These are phyloP conservation scores for Dothidotthia symphoricarpi DNA, from an alignment of 2,329 filamentous ascomycete genomes.

Conservation along the genomic window DNA sequence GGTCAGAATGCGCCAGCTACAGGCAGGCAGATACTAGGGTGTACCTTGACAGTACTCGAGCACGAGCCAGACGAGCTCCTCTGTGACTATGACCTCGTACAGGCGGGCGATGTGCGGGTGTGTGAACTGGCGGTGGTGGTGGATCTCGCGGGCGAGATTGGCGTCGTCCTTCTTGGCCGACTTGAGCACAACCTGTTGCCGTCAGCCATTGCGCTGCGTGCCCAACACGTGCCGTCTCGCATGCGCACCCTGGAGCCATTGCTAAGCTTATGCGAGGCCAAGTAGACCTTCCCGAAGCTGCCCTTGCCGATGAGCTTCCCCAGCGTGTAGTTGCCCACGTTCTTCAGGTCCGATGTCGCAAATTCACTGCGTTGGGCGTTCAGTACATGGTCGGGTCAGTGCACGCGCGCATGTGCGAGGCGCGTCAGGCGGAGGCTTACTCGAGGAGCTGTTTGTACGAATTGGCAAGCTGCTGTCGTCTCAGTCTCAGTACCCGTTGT, in stretches of 20 bases:
- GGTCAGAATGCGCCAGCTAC: too few species aligned
- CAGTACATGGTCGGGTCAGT: slow-evolving; percentile 12
- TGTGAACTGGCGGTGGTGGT: slow-evolving; percentile 96
- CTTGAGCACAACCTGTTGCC: slow-evolving; percentile 84
- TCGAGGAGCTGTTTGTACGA: slow-evolving; percentile 96
- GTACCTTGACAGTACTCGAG: slow-evolving; percentile 92
- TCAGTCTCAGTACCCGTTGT: slow-evolving; percentile 4
- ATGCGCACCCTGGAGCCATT: slow-evolving; percentile 86
- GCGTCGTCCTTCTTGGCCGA: slow-evolving; percentile 94
- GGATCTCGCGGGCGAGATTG: slow-evolving; percentile 95
- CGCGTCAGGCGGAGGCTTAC: slow-evolving; percentile 54
- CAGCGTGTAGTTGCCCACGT: slow-evolving; percentile 91
- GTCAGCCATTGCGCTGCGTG: slow-evolving; percentile 11
- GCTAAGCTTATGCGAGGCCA: slow-evolving; percentile 93
- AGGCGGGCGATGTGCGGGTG: slow-evolving; percentile 95
- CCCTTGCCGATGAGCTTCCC: slow-evolving; percentile 94
- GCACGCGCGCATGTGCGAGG: slow-evolving; percentile 1
- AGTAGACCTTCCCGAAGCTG: slow-evolving; percentile 97
- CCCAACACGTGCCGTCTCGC: not conserved
- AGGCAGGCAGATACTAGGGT: too few species aligned
- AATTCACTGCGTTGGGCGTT: slow-evolving; percentile 69
- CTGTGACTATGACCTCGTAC: slow-evolving; percentile 98
- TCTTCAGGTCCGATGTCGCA: slow-evolving; percentile 82
- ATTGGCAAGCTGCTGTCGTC: slow-evolving; percentile 71
- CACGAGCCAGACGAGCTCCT: slow-evolving; percentile 91